Percentiles rank a stretch among this genome's conserved stretches.
These are phyloP conservation scores for Leccinum ochraceum DNA, from an alignment of 768 basidiomycete genomes.

Conservation along the genomic window DNA sequence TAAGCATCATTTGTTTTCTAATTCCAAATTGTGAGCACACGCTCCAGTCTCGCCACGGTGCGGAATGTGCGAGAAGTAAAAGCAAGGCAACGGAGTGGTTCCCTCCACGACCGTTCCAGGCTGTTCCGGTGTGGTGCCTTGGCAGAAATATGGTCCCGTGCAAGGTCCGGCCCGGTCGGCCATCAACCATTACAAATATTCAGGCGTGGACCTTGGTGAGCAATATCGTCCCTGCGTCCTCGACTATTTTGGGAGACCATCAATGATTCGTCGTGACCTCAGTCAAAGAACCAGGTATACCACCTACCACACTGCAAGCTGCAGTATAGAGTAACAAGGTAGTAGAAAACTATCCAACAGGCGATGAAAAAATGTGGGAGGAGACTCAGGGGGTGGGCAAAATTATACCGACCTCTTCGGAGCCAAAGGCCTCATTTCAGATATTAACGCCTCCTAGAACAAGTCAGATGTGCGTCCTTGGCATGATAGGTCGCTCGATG, in stretches of 20 bases:
- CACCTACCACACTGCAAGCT: neutral
- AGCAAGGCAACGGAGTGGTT: neutral
- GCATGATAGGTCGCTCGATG: neutral
- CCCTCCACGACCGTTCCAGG: neutral
- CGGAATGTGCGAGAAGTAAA: neutral
- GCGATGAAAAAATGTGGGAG: neutral
- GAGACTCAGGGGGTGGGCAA: neutral
- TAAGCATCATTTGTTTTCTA: neutral
- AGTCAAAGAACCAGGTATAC: neutral
- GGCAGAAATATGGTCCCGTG: neutral
- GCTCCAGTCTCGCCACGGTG: neutral
- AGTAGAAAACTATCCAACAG: neutral
- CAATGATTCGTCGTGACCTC: neutral
- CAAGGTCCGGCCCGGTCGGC: conserved; percentile 4
- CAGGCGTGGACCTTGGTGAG: conserved; percentile 6
- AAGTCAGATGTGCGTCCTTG: neutral
- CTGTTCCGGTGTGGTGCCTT: neutral
- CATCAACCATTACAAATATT: neutral
- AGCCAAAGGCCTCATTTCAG: neutral
- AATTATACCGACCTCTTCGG: neutral
- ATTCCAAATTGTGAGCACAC: neutral
- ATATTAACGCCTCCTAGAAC: neutral
- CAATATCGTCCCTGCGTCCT: conserved; percentile 10
- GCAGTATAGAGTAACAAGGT: neutral
- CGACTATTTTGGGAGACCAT: neutral